Evolutionary conservation across 345 rosid genomes (phyloP), one percentile per base, ranked within the genome.

Genomic region (Eutrema yunnanense): DNA sequence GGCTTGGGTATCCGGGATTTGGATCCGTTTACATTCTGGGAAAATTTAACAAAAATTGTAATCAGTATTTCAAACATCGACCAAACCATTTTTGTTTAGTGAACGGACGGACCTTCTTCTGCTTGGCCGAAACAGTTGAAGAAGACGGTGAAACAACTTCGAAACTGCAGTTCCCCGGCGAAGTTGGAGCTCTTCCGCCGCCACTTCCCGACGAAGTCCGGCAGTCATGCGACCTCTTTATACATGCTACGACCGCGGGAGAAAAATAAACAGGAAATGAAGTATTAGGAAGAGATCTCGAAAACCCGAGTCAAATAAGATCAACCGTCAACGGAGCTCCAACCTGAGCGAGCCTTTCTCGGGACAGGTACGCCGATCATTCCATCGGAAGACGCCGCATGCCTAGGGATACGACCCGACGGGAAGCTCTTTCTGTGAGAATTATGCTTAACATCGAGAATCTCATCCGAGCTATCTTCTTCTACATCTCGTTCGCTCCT

Each of bases 291-390:
- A 57, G 29, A 52, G 58, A 37, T 48, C 36, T 12, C 43, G 13
- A 50, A 46, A 54, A 37, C 19, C 37, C 19, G 27, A 72, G 12
- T 5, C 9, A 4, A 36, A 55, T 54, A 33, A 14, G 52, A 33
- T 29, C 9, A 54, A 49, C 5, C 36, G 29, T 29, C 9, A 54
- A 49, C 5, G 41, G 29, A 59, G 11, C 29, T 16, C 46, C 8
- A 61, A 82, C 85, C 88, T 75, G 92, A 86, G 36, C 90, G 92
- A 75, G 90, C 85, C 69, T 86, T 86, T 65, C 90, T 81, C 8
- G 93, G 93, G 14, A 88, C 82, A 33, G 79, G 55, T 43, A 81
- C 85, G 36, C 83, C 84, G 72, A 86, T 83, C 81, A 83, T 76
- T 77, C 82, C 87, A 51, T 83, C 83, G 27, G 80, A 52, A 36